A percentile compares a stretch with the other conserved stretches of the same genome.
Evolutionary conservation across 2,329 filamentous ascomycete species (phyloP).

Genomic region (Alternaria postmessia): DNA sequence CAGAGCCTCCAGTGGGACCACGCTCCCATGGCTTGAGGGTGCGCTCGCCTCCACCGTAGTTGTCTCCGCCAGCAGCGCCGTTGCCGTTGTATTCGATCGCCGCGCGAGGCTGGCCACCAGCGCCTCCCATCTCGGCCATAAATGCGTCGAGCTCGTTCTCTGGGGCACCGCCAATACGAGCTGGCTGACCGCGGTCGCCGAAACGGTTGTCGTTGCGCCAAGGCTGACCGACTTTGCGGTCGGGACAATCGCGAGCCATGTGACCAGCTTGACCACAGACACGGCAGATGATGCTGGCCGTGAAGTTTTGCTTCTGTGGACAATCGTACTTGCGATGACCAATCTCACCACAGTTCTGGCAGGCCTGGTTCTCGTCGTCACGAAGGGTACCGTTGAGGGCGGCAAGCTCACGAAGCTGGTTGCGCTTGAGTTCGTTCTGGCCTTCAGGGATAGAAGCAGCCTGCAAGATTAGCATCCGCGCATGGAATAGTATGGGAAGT

Average conservation of each 20-base stretch:
- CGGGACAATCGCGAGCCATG: conserved; percentile 97
- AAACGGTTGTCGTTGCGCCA: conserved; percentile 81
- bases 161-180: conserved; percentile 74
- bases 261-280: conserved; percentile 98
- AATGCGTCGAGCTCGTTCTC: conserved; percentile 98
- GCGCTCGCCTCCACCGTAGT: conserved; percentile 56
- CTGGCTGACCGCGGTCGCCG: conserved; percentile 63
- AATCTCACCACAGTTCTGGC: conserved; percentile 98
- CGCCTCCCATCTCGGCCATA: conserved; percentile 94
- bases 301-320: conserved; percentile 96
- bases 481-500: neutral
- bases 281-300: conserved; percentile 98
- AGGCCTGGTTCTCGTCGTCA: conserved; percentile 99
- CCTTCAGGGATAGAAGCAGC: conserved; percentile 98
- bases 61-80: conserved; percentile 54
- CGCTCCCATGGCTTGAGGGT: conserved; percentile 88
- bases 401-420: conserved; percentile 96
- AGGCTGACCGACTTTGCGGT: conserved; percentile 86
- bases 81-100: conserved; percentile 69
- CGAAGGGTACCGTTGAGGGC: conserved; percentile 98
- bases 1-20: conserved; percentile 81
- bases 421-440: conserved; percentile 98
- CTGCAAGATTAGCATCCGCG: conserved; percentile 60
- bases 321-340: conserved; percentile 99
- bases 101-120: conserved; percentile 68